A percentile compares a stretch with the other conserved stretches of the same genome.
phyloP scores from a whole-genome alignment of 306 rosid species.

The Crotalaria pallida region DNA sequence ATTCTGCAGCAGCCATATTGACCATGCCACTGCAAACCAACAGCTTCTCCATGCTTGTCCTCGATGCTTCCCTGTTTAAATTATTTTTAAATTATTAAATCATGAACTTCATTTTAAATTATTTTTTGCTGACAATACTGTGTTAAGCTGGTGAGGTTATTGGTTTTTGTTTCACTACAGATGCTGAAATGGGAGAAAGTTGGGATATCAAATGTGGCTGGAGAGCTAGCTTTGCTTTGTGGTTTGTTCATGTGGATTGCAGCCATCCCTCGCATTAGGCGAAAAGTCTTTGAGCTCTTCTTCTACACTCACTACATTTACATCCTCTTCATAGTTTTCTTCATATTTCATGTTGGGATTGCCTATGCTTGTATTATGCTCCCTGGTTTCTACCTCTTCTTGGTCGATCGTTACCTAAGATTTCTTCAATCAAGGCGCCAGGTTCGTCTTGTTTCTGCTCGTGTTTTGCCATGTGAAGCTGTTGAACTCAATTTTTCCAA shows the following conservation, averaged over 20 bases:
- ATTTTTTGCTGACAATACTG: background rate
- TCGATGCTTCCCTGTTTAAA: too few species aligned
- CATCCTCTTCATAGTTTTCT: slow-evolving; percentile 61
- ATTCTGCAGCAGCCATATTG: too few species aligned
- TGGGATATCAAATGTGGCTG: slow-evolving; percentile 54
- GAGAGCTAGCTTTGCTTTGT: slow-evolving; percentile 53
- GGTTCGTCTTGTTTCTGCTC: slow-evolving; percentile 47
- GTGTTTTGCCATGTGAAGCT: slow-evolving; percentile 52
- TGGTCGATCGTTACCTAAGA: slow-evolving; percentile 67
- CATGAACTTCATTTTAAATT: background rate
- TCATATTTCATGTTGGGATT: slow-evolving; percentile 63
- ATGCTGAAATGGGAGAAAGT: slow-evolving; percentile 50
- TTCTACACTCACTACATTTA: slow-evolving; percentile 70
- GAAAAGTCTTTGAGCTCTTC: slow-evolving; percentile 67
- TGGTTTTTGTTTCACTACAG: slow-evolving; percentile 31
- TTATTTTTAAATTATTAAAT: too few species aligned
- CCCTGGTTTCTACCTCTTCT: slow-evolving; percentile 77
- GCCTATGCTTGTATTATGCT: slow-evolving; percentile 43
- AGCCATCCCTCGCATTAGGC: slow-evolving; percentile 51
- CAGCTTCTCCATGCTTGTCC: too few species aligned
- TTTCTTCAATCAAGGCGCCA: slow-evolving; percentile 50
- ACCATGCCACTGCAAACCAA: too few species aligned
- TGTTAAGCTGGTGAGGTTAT: background rate
- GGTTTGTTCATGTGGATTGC: slow-evolving; percentile 63
- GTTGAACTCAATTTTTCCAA: slow-evolving; percentile 79